Conservation (phyloP, 192 early-diverging fungal species). For the Backusella macrospora region DNA sequence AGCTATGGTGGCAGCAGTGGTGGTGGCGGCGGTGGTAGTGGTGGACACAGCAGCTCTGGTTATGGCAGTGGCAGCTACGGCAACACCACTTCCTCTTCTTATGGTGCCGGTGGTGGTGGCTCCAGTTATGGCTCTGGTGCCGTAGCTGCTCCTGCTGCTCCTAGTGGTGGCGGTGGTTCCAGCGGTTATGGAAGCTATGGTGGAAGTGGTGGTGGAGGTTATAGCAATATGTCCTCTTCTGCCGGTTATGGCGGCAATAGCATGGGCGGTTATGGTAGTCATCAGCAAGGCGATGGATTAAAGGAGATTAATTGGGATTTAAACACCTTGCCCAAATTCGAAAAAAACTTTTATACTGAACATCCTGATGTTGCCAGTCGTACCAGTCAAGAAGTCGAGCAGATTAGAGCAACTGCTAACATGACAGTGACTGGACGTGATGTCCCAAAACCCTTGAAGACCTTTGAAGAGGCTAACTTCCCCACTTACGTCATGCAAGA, state of each 20-base stretch:
- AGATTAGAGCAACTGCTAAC: conserved; percentile 73
- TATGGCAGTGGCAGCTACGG: background rate
- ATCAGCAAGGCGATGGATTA: conserved; percentile 55
- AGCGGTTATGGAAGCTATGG: background rate
- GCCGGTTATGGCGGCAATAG: conserved; percentile 41
- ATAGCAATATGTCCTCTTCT: conserved; percentile 21
- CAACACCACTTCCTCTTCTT: background rate
- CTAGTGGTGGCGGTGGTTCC: background rate
- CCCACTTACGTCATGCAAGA: conserved; percentile 91
- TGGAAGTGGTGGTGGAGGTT: background rate
- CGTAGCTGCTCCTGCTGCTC: background rate
- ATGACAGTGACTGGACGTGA: conserved; percentile 84
- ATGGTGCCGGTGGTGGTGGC: background rate
- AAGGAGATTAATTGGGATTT: conserved; percentile 70
- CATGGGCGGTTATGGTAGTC: conserved; percentile 44
- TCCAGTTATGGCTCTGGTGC: conserved; percentile 3
- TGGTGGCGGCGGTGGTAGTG: conserved; percentile 34
- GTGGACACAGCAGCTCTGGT: conserved; percentile 5
- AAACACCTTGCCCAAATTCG: conserved; percentile 72
- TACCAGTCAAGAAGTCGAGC: conserved; percentile 72
- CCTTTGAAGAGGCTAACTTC: conserved; percentile 92
- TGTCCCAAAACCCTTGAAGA: conserved; percentile 88
- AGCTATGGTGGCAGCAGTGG: conserved; percentile 18
- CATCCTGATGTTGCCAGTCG: conserved; percentile 69
- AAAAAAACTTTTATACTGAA: conserved; percentile 98